Conservation (phyloP, 2,329 filamentous ascomycete species). For the Trichoderma hamatum region DNA sequence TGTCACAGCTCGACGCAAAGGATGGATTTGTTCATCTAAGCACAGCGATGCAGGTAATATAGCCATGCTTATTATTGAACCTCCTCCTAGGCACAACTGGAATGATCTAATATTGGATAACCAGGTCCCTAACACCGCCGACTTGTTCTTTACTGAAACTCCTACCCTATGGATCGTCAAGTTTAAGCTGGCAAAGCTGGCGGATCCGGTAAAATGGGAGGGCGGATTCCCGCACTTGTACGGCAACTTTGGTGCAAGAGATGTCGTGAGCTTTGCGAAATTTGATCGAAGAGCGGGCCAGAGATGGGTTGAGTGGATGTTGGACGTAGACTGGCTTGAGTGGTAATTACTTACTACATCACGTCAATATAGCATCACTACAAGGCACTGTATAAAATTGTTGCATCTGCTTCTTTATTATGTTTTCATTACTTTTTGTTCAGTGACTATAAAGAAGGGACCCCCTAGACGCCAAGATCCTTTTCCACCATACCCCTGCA, state of each 20-base stretch:
- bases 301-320: constrained; percentile 53
- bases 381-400: background rate
- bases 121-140: constrained; percentile 50
- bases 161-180: constrained; percentile 56
- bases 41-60: constrained; percentile 54
- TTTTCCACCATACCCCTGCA: constrained; percentile 86
- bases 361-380: background rate
- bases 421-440: constrained; percentile 12
- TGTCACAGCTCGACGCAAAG: constrained; percentile 61
- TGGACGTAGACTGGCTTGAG: constrained; percentile 46
- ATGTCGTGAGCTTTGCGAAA: constrained; percentile 52
- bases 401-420: background rate
- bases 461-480: constrained; percentile 59
- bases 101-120: background rate
- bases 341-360: constrained; percentile 31
- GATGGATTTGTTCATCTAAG: constrained; percentile 67
- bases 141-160: constrained; percentile 47
- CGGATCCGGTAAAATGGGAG: constrained; percentile 57
- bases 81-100: background rate
- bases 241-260: constrained; percentile 56
- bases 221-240: constrained; percentile 62
- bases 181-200: constrained; percentile 52
- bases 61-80: background rate
- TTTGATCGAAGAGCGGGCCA: constrained; percentile 50
- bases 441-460: background rate